Conservation (phyloP, 768 basidiomycete species). For the Russula griseocarnosa region DNA sequence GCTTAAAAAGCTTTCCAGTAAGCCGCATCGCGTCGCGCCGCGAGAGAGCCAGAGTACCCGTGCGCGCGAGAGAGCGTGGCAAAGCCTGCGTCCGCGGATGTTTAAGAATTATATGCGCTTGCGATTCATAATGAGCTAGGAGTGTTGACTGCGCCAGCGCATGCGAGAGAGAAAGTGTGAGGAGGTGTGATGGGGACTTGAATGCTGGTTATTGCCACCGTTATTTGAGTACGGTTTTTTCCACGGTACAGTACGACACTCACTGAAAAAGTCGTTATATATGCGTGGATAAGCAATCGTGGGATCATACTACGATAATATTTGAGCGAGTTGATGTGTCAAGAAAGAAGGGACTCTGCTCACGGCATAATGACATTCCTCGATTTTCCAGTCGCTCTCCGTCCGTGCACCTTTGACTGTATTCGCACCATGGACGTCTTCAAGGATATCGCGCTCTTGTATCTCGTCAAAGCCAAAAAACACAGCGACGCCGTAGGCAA, state of each 20-base stretch:
- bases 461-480: constrained; percentile 83
- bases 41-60: constrained; percentile 70
- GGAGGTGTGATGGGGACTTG: constrained; percentile 84
- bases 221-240: constrained; percentile 7
- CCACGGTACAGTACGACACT: constrained; percentile 32
- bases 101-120: constrained; percentile 71
- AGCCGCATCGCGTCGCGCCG: constrained; percentile 82
- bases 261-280: constrained; percentile 95
- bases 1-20: constrained; percentile 50
- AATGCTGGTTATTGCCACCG: constrained; percentile 56
- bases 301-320: constrained; percentile 62
- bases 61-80: constrained; percentile 74
- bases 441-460: constrained; percentile 78
- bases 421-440: constrained; percentile 74
- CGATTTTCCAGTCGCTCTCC: constrained; percentile 83
- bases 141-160: constrained; percentile 93
- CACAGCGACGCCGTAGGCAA: constrained; percentile 85
- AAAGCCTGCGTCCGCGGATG: constrained; percentile 74
- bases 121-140: constrained; percentile 80
- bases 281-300: constrained; percentile 83
- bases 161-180: constrained; percentile 90
- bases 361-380: constrained; percentile 88
- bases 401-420: constrained; percentile 56
- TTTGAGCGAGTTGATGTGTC: not conserved
- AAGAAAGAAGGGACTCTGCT: constrained; percentile 30